A percentile compares a stretch with the other conserved stretches of the same genome.
phyloP scores from a whole-genome alignment of 2,329 filamentous ascomycete species.

The Colletotrichum orbiculare region DNA sequence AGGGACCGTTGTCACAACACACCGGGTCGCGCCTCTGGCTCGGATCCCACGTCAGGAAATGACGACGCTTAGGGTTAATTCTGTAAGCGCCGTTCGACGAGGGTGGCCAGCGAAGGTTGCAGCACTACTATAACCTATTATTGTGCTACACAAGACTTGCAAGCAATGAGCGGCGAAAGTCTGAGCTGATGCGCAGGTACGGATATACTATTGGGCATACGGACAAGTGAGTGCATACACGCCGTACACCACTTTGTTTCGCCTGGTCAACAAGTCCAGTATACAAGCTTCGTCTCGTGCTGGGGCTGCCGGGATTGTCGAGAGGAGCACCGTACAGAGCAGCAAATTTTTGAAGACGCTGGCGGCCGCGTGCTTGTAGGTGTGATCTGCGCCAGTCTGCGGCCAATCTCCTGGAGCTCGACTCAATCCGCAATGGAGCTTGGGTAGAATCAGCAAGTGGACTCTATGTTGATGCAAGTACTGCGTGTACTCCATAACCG shows the following conservation, averaged over 20 bases:
- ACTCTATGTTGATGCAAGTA: background rate
- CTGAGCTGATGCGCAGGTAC: slow-evolving; percentile 21
- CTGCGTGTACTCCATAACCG: no score
- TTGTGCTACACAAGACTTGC: no score
- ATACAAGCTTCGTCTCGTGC: slow-evolving; percentile 13
- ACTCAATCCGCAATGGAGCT: slow-evolving; percentile 1
- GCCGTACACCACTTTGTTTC: no score
- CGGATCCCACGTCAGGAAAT: slow-evolving; percentile 27
- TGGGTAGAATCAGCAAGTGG: slow-evolving; percentile 3
- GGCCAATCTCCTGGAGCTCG: slow-evolving; percentile 7
- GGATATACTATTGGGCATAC: slow-evolving; percentile 1
- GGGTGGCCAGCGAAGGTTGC: slow-evolving; percentile 30
- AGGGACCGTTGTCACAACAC: slow-evolving; percentile 25
- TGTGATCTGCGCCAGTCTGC: slow-evolving; percentile 1
- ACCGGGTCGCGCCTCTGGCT: slow-evolving; percentile 23
- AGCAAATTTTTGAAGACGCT: no score
- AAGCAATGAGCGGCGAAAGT: slow-evolving; percentile 22
- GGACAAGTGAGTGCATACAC: background rate
- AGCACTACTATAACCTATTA: slow-evolving; percentile 9
- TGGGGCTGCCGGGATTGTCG: background rate
- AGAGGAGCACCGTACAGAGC: background rate
- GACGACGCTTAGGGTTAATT: slow-evolving; percentile 34
- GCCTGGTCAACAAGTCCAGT: background rate
- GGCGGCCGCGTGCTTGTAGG: no score
- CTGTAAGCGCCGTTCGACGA: slow-evolving; percentile 34